Evolutionary conservation across 2,329 filamentous ascomycete genomes (phyloP).

Genomic region (Orbilia brochopaga): DNA sequence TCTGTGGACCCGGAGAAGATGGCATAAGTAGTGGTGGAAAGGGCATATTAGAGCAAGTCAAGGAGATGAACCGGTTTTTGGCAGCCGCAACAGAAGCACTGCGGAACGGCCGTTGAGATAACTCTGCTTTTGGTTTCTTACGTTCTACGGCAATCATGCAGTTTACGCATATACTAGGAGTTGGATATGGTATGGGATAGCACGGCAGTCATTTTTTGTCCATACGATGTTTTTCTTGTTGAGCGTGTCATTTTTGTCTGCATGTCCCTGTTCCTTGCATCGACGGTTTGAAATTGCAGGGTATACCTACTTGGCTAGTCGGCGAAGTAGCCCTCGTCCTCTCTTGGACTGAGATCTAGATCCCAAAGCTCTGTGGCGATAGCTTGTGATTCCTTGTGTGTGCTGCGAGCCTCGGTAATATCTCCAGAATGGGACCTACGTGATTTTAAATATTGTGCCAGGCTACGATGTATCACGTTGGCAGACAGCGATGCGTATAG

Average conservation of each 20-base stretch:
- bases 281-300: neutral
- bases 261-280: neutral
- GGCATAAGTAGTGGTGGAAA: slow-evolving; percentile 5
- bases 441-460: too few relatives aligned
- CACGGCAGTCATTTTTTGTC: slow-evolving; percentile 12
- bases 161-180: slow-evolving; percentile 18
- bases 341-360: too few relatives aligned
- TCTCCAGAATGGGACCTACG: neutral
- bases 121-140: neutral
- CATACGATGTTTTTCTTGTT: slow-evolving; percentile 1
- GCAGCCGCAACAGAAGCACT: slow-evolving; percentile 32
- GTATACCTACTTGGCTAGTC: too few relatives aligned
- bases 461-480: too few relatives aligned
- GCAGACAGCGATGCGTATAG: too few relatives aligned
- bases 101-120: slow-evolving; percentile 10
- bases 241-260: slow-evolving; percentile 1
- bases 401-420: slow-evolving; percentile 4
- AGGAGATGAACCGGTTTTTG: slow-evolving; percentile 45
- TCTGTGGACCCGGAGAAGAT: slow-evolving; percentile 12
- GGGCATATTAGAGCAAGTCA: slow-evolving; percentile 44
- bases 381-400: neutral
- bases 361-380: neutral
- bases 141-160: neutral
- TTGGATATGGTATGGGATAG: slow-evolving; percentile 7
- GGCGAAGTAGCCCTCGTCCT: too few relatives aligned